phyloP scores from a whole-genome alignment of 2,329 filamentous ascomycete species.

The Pestalotiopsis sp. region DNA sequence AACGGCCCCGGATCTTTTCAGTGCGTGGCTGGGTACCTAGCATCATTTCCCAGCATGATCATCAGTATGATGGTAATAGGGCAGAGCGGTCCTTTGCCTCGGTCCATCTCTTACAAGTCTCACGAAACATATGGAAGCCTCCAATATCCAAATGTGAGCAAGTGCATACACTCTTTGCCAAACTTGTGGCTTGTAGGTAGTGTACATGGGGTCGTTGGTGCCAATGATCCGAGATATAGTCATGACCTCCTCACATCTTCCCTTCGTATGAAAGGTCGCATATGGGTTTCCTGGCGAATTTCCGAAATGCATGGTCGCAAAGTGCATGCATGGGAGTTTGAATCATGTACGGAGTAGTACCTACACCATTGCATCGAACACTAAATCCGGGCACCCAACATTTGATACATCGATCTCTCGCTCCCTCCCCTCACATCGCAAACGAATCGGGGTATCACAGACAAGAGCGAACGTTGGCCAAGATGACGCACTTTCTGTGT shows the following conservation, averaged over 20 bases:
- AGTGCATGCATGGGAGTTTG: too few relatives aligned
- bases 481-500: constrained; percentile 5
- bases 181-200: too few relatives aligned
- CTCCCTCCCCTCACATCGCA: not conserved
- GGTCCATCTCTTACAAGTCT: not conserved
- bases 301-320: too few relatives aligned
- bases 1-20: not conserved
- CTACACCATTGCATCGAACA: too few relatives aligned
- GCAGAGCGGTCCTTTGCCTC: not conserved
- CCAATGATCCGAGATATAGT: too few relatives aligned
- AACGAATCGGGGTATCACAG: not conserved
- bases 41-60: not conserved
- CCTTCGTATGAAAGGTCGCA: too few relatives aligned
- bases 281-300: too few relatives aligned
- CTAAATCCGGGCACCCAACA: not conserved
- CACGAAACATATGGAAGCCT: not conserved
- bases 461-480: not conserved
- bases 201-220: too few relatives aligned
- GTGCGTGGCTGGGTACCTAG: not conserved
- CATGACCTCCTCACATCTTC: too few relatives aligned
- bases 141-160: not conserved
- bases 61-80: not conserved
- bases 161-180: not conserved
- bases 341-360: too few relatives aligned
- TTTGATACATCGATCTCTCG: not conserved